Conservation (phyloP, 441 rosid genomes). For the Arabidopsis hybrid region DNA sequence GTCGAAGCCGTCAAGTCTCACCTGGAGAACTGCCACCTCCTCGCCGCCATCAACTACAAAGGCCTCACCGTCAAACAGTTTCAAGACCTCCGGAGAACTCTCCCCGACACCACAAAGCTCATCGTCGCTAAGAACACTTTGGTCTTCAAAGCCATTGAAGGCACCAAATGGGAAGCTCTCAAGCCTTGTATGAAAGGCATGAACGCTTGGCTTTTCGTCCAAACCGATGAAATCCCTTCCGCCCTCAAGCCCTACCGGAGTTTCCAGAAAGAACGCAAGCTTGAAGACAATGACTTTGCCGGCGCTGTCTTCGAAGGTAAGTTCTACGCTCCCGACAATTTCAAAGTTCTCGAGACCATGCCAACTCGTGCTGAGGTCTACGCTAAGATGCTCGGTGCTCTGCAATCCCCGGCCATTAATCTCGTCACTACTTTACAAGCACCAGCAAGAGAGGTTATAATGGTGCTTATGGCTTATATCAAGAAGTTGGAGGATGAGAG, state of each 20-base stretch:
- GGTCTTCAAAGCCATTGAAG: slow-evolving; percentile 86
- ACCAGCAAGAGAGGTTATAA: slow-evolving; percentile 79
- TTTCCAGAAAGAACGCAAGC: slow-evolving; percentile 80
- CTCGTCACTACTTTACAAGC: slow-evolving; percentile 86
- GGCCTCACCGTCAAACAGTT: slow-evolving; percentile 88
- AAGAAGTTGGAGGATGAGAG: slow-evolving; percentile 88
- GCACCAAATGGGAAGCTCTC: slow-evolving; percentile 80
- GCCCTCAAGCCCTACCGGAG: slow-evolving; percentile 81
- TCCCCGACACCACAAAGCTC: slow-evolving; percentile 76
- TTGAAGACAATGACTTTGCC: slow-evolving; percentile 74
- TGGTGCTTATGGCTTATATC: slow-evolving; percentile 87
- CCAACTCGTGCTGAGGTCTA: slow-evolving; percentile 88
- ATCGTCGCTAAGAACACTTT: slow-evolving; percentile 87
- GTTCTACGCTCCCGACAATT: slow-evolving; percentile 80
- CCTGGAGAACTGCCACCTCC: slow-evolving; percentile 78
- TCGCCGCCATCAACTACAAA: slow-evolving; percentile 79
- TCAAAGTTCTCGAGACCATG: slow-evolving; percentile 77
- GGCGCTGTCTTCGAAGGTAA: slow-evolving; percentile 95
- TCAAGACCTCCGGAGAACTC: slow-evolving; percentile 71
- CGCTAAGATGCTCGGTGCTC: slow-evolving; percentile 75
- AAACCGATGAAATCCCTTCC: slow-evolving; percentile 84
- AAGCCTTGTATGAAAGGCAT: slow-evolving; percentile 96
- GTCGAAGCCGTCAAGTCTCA: slow-evolving; percentile 72
- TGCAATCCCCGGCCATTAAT: slow-evolving; percentile 77
- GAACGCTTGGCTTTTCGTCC: slow-evolving; percentile 96